Evolutionary conservation across 306 rosid species (phyloP).

Genomic region (Cicer judaicum): DNA sequence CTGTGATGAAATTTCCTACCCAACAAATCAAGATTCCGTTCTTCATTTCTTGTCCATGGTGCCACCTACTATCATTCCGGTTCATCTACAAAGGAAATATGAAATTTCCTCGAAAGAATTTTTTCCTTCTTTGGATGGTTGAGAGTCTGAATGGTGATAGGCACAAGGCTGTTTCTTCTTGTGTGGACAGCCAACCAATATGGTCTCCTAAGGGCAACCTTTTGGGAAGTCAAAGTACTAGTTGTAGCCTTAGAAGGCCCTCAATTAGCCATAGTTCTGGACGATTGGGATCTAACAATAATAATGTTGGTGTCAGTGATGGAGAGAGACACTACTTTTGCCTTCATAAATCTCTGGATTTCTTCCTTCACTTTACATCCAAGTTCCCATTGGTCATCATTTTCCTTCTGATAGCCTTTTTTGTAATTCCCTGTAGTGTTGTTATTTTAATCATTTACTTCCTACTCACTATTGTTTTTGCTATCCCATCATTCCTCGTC

Average conservation of each 20-base stretch:
- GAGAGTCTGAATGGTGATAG: conserved; percentile 88
- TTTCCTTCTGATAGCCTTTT: conserved; percentile 72
- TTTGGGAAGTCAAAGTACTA: conserved; percentile 56
- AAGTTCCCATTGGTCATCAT: conserved; percentile 75
- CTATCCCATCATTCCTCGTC: conserved; percentile 77
- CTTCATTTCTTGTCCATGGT: conserved; percentile 89
- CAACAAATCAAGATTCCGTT: conserved; percentile 74
- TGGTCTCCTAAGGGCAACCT: conserved; percentile 52
- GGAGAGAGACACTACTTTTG: conserved; percentile 57
- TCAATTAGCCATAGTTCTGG: conserved; percentile 47
- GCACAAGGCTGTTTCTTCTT: conserved; percentile 51
- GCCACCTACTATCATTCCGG: conserved; percentile 74
- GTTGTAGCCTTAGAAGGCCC: conserved; percentile 58
- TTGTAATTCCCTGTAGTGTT: conserved; percentile 74
- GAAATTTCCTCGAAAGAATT: conserved; percentile 83
- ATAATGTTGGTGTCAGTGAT: conserved; percentile 42
- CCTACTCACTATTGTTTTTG: conserved; percentile 75
- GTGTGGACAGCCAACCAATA: conserved; percentile 59
- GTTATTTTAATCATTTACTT: conserved; percentile 74
- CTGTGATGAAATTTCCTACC: conserved; percentile 66
- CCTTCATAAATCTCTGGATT: conserved; percentile 74
- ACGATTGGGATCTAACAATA: conserved; percentile 45
- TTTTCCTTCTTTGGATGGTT: conserved; percentile 92
- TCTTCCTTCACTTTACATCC: conserved; percentile 72
- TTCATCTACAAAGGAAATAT: conserved; percentile 75